Percentiles rank a stretch among this genome's conserved stretches.
phyloP scores from a whole-genome alignment of 306 rosid species.

The Lotus japonicus region DNA sequence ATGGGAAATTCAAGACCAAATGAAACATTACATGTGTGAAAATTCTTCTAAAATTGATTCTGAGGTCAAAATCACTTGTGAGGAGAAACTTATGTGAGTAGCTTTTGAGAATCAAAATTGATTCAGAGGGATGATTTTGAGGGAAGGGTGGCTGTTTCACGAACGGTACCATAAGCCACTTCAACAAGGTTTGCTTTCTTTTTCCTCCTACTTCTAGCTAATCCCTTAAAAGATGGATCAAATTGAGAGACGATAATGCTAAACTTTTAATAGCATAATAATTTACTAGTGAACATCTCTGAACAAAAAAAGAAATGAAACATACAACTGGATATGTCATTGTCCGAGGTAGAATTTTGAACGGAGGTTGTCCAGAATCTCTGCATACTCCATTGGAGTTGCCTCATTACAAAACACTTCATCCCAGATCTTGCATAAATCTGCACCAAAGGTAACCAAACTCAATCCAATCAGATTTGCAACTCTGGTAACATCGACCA shows the following conservation, averaged over 20 bases:
- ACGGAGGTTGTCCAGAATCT: constrained; percentile 61
- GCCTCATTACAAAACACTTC: constrained; percentile 65
- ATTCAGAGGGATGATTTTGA: no score
- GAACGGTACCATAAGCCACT: background rate
- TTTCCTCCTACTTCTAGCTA: background rate
- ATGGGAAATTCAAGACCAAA: no score
- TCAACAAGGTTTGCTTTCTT: background rate
- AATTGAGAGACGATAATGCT: background rate
- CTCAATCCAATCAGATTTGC: background rate
- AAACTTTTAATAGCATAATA: background rate
- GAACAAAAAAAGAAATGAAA: background rate
- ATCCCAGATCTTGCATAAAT: constrained; percentile 66
- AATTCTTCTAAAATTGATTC: no score
- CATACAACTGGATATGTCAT: constrained; percentile 21
- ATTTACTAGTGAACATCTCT: constrained; percentile 22
- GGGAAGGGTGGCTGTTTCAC: background rate
- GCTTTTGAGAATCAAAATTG: no score
- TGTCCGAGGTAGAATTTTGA: constrained; percentile 45
- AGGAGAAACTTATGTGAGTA: no score
- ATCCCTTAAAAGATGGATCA: background rate
- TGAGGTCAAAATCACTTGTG: no score
- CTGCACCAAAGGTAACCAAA: constrained; percentile 38
- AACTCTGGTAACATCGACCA: background rate
- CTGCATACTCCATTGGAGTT: constrained; percentile 63
- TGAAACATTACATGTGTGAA: no score